Evolutionary conservation across 306 rosid genomes (phyloP).

Genomic region (Glycyrrhiza uralensis): DNA sequence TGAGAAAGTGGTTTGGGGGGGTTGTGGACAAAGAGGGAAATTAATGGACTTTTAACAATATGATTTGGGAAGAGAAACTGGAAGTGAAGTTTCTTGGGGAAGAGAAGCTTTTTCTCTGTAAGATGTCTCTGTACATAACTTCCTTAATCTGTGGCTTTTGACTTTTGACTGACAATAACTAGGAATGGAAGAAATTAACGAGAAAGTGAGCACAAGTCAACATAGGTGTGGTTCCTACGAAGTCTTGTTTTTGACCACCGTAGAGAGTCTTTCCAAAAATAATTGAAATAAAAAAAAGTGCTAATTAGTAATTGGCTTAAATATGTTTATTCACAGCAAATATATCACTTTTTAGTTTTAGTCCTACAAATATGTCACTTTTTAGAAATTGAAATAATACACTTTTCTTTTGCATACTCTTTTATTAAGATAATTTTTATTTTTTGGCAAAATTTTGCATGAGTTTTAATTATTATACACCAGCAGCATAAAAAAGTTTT

Average conservation of each 20-base stretch:
- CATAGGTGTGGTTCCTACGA: not conserved
- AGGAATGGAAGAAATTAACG: not conserved
- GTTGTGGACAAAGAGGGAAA: not conserved
- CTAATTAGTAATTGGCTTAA: too few species aligned
- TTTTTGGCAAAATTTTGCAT: too few species aligned
- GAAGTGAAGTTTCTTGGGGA: slow-evolving; percentile 6
- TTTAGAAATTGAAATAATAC: too few species aligned
- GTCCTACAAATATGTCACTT: too few species aligned
- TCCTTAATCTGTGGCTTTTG: not conserved
- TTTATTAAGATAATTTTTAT: too few species aligned
- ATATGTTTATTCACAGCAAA: too few species aligned
- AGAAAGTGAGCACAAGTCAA: not conserved
- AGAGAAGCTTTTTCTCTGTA: not conserved
- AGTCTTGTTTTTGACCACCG: not conserved
- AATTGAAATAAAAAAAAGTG: too few species aligned
- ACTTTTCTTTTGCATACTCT: too few species aligned
- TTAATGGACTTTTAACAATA: not conserved
- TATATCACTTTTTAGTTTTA: too few species aligned
- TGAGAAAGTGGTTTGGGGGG: not conserved
- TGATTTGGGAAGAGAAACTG: not conserved
- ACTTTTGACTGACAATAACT: slow-evolving; percentile 11
- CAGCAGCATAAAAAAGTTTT: too few species aligned
- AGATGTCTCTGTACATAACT: not conserved
- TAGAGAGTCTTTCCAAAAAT: not conserved
- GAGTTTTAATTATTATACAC: too few species aligned